phyloP scores from a whole-genome alignment of 352 stramenopile species.

The Phytophthora syringae region DNA sequence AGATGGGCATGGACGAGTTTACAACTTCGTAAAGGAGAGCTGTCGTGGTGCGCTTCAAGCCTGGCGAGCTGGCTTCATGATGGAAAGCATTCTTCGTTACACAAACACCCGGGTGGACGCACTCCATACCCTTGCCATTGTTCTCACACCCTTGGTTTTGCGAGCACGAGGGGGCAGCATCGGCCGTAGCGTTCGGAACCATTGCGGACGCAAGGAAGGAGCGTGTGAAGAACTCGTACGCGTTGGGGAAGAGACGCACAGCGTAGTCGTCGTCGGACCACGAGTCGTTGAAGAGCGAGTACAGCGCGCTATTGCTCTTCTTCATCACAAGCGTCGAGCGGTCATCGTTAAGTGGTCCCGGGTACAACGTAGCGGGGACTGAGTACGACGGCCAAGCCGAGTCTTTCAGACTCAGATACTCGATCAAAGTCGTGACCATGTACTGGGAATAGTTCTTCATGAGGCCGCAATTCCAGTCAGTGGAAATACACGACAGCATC shows the following conservation, averaged over 20 bases:
- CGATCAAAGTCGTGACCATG: conserved; percentile 67
- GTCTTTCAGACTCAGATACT: conserved; percentile 59
- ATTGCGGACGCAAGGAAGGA: conserved; percentile 72
- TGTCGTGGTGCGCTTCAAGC: conserved; percentile 55
- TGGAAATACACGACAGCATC: conserved; percentile 66
- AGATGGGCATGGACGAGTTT: conserved; percentile 76
- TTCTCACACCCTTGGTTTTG: conserved; percentile 62
- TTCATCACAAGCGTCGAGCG: conserved; percentile 63
- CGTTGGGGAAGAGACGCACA: conserved; percentile 79
- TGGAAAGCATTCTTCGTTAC: conserved; percentile 64
- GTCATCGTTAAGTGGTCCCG: conserved; percentile 51
- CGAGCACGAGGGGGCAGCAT: conserved; percentile 46
- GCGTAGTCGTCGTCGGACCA: conserved; percentile 64
- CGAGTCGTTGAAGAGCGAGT: conserved; percentile 55
- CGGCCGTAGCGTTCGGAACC: conserved; percentile 44
- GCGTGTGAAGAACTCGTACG: conserved; percentile 82
- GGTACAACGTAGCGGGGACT: conserved; percentile 64
- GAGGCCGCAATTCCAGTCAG: conserved; percentile 72
- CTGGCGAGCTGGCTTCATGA: conserved; percentile 80
- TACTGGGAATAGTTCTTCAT: conserved; percentile 76
- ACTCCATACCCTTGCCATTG: conserved; percentile 66
- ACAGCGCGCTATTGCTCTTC: conserved; percentile 40
- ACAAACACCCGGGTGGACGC: conserved; percentile 80
- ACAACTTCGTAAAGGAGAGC: conserved; percentile 63
- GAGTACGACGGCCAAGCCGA: conserved; percentile 62